These are phyloP conservation scores for Xerocomellus dryophilus DNA, from an alignment of 768 basidiomycete genomes.

Conservation along the genomic window DNA sequence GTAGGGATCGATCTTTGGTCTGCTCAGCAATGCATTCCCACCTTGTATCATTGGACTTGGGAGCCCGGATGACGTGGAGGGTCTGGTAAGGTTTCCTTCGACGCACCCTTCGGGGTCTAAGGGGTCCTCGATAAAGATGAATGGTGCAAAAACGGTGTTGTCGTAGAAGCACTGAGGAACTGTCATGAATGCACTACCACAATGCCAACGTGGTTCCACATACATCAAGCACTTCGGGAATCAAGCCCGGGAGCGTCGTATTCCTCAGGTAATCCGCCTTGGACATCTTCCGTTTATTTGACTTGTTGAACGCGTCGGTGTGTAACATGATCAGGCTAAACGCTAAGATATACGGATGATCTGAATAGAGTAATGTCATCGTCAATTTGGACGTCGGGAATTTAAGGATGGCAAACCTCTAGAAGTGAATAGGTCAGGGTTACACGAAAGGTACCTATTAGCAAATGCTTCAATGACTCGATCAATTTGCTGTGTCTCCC, in stretches of 20 bases:
- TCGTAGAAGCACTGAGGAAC: conserved; percentile 82
- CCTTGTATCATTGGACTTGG: conserved; percentile 30
- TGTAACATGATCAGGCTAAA: conserved; percentile 99
- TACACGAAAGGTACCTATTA: conserved; percentile 75
- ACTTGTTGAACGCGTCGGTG: conserved; percentile 97
- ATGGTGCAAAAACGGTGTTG: conserved; percentile 93
- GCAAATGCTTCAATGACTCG: conserved; percentile 96
- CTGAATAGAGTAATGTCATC: conserved; percentile 37
- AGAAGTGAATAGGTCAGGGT: conserved; percentile 73
- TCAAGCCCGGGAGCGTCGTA: conserved; percentile 80
- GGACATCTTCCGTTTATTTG: conserved; percentile 96
- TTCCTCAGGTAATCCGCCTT: conserved; percentile 94
- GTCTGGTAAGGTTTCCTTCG: conserved; percentile 41
- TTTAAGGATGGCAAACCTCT: conserved; percentile 50
- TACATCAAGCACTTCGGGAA: conserved; percentile 83
- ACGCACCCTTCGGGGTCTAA: conserved; percentile 56
- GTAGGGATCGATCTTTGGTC: conserved; percentile 85
- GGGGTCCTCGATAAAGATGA: conserved; percentile 94
- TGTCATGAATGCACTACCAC: conserved; percentile 1
- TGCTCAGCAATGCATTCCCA: conserved; percentile 45
- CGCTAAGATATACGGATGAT: conserved; percentile 92
- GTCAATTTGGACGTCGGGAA: not conserved
- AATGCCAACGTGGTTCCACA: conserved; percentile 22
- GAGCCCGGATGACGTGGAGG: conserved; percentile 35
- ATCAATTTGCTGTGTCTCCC: conserved; percentile 98